Conservation (phyloP, 2,329 filamentous ascomycete species). For the Fusarium praegraminearum region DNA sequence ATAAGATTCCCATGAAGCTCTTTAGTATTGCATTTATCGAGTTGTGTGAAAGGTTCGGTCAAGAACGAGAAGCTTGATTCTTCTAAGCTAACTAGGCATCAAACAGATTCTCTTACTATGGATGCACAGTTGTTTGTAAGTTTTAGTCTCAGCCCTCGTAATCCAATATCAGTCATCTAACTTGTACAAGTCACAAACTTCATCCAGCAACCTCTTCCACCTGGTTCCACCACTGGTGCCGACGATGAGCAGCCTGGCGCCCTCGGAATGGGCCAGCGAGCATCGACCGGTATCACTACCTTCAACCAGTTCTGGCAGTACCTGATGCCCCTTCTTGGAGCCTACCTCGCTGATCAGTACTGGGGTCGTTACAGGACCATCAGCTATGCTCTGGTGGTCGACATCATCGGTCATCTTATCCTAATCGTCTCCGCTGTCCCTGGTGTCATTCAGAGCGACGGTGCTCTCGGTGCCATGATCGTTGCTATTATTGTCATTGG, state of each 20-base stretch:
- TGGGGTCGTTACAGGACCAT: constrained; percentile 78
- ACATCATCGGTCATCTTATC: constrained; percentile 74
- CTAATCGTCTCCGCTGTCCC: constrained; percentile 75
- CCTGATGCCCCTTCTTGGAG: constrained; percentile 68
- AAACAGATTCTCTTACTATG: constrained; percentile 73
- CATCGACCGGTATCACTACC: constrained; percentile 58
- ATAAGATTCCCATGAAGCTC: constrained; percentile 68
- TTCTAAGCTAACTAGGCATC: too few species aligned
- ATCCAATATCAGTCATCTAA: not conserved
- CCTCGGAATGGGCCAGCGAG: constrained; percentile 68
- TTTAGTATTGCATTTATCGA: constrained; percentile 76
- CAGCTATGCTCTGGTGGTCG: constrained; percentile 69
- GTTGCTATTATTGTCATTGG: constrained; percentile 66
- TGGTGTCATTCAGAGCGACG: constrained; percentile 66
- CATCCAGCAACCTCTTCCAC: constrained; percentile 69
- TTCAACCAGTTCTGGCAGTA: constrained; percentile 72
- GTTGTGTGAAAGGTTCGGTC: constrained; percentile 73
- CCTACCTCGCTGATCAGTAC: constrained; percentile 65
- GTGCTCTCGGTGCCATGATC: constrained; percentile 71
- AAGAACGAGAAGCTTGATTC: too few species aligned
- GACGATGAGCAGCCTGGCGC: constrained; percentile 62
- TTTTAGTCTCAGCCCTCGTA: constrained; percentile 42
- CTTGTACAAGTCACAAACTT: constrained; percentile 66
- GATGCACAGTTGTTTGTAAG: constrained; percentile 72
- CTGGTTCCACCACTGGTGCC: constrained; percentile 67